These are phyloP conservation scores for Aspergillus aculeatus DNA, from an alignment of 2,329 filamentous ascomycete species.

Conservation along the genomic window DNA sequence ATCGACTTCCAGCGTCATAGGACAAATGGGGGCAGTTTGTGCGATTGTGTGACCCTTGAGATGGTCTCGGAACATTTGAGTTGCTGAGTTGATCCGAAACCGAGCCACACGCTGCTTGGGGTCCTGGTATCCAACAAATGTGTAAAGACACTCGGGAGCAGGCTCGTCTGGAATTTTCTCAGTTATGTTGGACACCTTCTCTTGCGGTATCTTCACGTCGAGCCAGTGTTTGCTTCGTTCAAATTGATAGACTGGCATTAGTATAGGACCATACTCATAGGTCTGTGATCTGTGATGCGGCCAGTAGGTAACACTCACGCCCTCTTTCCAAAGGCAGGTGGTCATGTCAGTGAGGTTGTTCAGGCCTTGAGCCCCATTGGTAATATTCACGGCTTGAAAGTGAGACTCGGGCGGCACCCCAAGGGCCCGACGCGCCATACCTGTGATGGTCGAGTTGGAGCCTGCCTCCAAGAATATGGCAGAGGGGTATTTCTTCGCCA, in stretches of 20 bases:
- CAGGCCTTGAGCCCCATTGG: slow-evolving; percentile 1
- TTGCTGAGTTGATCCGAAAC: slow-evolving; percentile 6
- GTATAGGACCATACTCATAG: slow-evolving; percentile 21
- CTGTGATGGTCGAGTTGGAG: slow-evolving; percentile 31
- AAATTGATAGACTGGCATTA: slow-evolving; percentile 48
- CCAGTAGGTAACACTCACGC: slow-evolving; percentile 42
- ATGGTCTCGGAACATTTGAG: background rate
- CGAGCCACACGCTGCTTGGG: slow-evolving; percentile 3
- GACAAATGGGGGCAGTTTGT: slow-evolving; percentile 39
- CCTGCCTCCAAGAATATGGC: slow-evolving; percentile 47
- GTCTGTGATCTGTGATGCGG: slow-evolving; percentile 33
- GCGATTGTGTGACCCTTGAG: slow-evolving; percentile 29
- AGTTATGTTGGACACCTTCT: background rate
- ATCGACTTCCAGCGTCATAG: slow-evolving; percentile 41
- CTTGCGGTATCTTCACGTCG: slow-evolving; percentile 24
- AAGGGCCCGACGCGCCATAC: slow-evolving; percentile 32
- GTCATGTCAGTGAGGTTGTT: slow-evolving; percentile 28
- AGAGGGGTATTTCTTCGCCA: slow-evolving; percentile 30
- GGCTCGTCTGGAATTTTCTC: background rate
- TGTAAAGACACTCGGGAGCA: slow-evolving; percentile 23
- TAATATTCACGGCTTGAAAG: slow-evolving; percentile 20
- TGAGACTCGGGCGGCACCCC: slow-evolving; percentile 1
- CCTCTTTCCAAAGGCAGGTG: slow-evolving; percentile 42
- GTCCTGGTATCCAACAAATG: slow-evolving; percentile 31
- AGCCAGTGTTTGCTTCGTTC: slow-evolving; percentile 43